Evolutionary conservation across 1,284 basidiomycete genomes (phyloP), one percentile per base, ranked within the genome.

Genomic region (Vanrija pseudolonga): DNA sequence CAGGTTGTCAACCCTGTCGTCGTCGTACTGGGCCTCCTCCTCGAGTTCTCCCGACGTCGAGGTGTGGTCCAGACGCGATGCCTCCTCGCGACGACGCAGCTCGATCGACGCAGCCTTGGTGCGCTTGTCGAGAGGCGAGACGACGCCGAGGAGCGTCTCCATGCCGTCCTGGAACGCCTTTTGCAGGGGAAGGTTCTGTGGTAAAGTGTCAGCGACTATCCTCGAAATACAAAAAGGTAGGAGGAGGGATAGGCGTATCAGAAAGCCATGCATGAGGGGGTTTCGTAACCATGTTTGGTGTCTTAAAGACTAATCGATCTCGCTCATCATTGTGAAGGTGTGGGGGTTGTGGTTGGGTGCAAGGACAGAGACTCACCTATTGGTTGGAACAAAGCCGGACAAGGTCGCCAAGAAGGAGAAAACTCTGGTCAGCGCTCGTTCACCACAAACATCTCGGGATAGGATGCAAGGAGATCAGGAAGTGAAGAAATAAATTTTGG

Each of bases 301-400:
- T 77, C 74, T 77, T 76, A 61, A 77, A 77, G 75, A 76, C 73
- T 77, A 77, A 77, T 76, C 75, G 72, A 68, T 62, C 39, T 65
- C 63, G 56, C 50, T 73, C 74, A 75, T 76, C 73, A 73, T 57
- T 47, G 58, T 47, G 32, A 50, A 65, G 50, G 37, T 51, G 45
- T 53, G 41, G 53, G 53, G 44, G 51, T 45, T 28, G 44, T 17
- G 39, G 24, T 43, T 6, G 18, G 20, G 17, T 3, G 49, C 14
- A 51, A 53, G 47, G 22, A 49, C 19, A 42, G 50, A 51, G 36
- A 53, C 71, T 76, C 60, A 76, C 74, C 74, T 76, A 53, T 61
- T 48, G 45, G 32, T 23, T 36, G 17, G 28, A 54, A 43, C 37
- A 23, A 40, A 26, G 26, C 26, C 7, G 7, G 7, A 26, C 26